phyloP scores from a whole-genome alignment of 495 filamentous ascomycete genomes.

The Neurospora sp. region DNA sequence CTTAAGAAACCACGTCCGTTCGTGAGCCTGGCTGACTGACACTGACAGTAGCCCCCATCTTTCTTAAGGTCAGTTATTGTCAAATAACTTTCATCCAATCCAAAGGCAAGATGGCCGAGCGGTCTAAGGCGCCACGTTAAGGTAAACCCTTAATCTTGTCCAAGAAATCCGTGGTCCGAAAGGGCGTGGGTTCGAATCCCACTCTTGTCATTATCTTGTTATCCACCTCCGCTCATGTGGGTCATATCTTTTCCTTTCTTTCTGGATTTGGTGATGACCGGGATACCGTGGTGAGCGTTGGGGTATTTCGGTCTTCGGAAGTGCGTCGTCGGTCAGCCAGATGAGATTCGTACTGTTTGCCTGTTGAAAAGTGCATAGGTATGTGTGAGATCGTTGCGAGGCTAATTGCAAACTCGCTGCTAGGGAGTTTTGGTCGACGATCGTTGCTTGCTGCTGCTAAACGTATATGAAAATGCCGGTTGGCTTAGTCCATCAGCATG shows the following conservation, averaged over 20 bases:
- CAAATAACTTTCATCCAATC: neutral
- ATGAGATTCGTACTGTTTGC: no score
- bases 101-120: neutral
- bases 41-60: neutral
- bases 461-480: no score
- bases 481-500: no score
- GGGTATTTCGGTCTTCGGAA: no score
- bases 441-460: neutral
- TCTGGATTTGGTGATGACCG: neutral
- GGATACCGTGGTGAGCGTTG: neutral
- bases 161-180: conserved; percentile 16
- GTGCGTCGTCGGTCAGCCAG: no score
- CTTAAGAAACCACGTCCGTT: neutral
- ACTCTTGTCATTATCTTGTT: conserved; percentile 13
- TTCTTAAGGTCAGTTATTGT: neutral
- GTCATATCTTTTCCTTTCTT: neutral
- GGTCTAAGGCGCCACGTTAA: neutral
- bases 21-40: neutral
- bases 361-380: no score
- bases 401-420: no score
- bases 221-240: neutral
- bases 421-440: no score
- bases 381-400: no score
- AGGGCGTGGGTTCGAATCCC: conserved; percentile 29
- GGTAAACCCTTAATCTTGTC: neutral